A percentile compares a stretch with the other conserved stretches of the same genome.
Evolutionary conservation across 2,329 filamentous ascomycete species (phyloP).

Genomic region (Cladophialophora carrionii): DNA sequence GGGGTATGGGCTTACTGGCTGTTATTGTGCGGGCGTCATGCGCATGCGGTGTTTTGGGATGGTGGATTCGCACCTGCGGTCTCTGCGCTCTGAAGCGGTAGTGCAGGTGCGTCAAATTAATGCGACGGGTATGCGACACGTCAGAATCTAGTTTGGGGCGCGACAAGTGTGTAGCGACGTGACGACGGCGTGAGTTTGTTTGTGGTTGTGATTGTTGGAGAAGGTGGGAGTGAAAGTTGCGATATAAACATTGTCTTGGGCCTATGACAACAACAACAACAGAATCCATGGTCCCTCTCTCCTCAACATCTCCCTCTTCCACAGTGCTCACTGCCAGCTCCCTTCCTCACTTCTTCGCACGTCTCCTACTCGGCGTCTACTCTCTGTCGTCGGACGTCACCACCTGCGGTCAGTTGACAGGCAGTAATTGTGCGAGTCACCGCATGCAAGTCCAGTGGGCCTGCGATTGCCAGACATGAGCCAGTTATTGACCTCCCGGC

Average conservation of each 20-base stretch:
- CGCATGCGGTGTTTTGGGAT: conserved; percentile 11
- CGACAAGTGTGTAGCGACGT: not conserved
- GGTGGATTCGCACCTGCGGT: conserved; percentile 6
- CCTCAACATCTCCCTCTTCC: not conserved
- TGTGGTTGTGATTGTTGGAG: not conserved
- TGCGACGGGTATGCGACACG: conserved; percentile 10
- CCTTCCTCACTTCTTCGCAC: not conserved
- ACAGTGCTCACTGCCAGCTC: not conserved
- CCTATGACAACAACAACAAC: conserved; percentile 22
- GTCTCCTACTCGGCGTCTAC: not conserved
- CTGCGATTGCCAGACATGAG: conserved; percentile 58
- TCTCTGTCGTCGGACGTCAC: not conserved
- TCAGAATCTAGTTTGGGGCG: not conserved
- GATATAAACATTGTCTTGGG: conserved; percentile 22
- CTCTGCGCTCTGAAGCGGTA: not conserved
- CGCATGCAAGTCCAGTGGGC: conserved; percentile 29
- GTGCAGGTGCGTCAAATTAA: conserved; percentile 1
- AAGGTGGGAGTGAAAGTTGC: not conserved
- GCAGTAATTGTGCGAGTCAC: not conserved
- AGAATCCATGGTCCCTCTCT: not conserved
- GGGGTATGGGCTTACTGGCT: not conserved
- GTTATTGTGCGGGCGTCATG: conserved; percentile 15
- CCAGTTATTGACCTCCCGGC: conserved; percentile 73
- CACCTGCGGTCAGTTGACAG: not conserved
- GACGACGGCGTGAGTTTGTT: not conserved